Evolutionary conservation across 768 basidiomycete genomes (phyloP), one percentile per base, ranked within the genome.

Genomic region (Kwoniella sp.): DNA sequence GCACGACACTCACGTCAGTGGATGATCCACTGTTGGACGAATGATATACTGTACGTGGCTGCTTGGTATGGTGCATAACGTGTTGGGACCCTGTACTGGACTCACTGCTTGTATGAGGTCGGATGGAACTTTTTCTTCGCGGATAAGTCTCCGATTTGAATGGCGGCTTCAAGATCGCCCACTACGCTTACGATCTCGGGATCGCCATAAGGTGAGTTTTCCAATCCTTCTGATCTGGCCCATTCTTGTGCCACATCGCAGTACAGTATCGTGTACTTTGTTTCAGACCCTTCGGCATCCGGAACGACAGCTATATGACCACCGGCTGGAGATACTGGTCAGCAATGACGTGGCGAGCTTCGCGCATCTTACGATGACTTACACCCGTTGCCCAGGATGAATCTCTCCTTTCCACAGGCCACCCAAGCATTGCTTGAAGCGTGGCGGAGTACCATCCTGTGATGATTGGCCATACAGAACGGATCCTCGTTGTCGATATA

Each of bases 351-450:
- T 37, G 34, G 34, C 34, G 13, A 37, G 34, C 5, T 13, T 37
- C 34, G 34, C 13, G 34, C 34, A 37, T 37, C 7, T 13, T 37
- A 37, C 34, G n/a, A n/a, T 37, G 25, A 58, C 65, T 4, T 34
- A 65, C 72, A 68, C 5, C 74, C 51, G 17, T 68, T 26, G 34
- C 72, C 72, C 31, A 76, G 54, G 9, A 94, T 85, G 77, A 88
- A 90, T 15, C 86, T 77, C 41, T 87, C 84, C 1, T 83, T 82
- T 7, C 92, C 90, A 71, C 90, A 91, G 2, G 86, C 86, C 11
- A 94, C 74, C 74, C 74, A 75, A 13, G 74, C 72, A 59, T 69
- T 73, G 13, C 37, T 31, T 7, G 65, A 65, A n/a, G 66, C 47
- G 23, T 4, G 54, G 0, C 47, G 45, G 17, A 68, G 4, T 31